These are phyloP conservation scores for Aegilops sharonensis DNA, from an alignment of 176 grass and related monocot species.

Conservation along the genomic window DNA sequence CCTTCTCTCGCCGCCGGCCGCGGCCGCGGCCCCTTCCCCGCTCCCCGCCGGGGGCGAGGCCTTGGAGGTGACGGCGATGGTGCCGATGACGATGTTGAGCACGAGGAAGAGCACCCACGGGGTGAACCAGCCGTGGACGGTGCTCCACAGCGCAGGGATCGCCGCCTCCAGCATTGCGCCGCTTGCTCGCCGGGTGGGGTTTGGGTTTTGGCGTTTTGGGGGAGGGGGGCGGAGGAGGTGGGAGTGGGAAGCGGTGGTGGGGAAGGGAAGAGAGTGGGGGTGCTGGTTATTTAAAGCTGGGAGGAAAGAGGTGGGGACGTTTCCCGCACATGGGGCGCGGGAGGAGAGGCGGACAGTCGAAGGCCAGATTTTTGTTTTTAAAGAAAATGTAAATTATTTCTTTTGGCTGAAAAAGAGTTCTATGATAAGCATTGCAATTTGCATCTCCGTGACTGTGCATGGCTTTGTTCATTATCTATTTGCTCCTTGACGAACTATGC, in stretches of 20 bases:
- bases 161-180: slow-evolving; percentile 53
- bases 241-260: neutral
- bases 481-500: too few species aligned
- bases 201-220: slow-evolving; percentile 23
- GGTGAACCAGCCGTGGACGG: slow-evolving; percentile 74
- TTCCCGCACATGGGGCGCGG: slow-evolving; percentile 32
- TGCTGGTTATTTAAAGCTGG: slow-evolving; percentile 35
- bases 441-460: too few species aligned
- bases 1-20: neutral
- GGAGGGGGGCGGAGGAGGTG: neutral
- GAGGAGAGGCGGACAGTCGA: neutral
- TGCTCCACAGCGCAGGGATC: slow-evolving; percentile 57
- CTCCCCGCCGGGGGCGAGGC: neutral
- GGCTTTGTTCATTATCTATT: too few species aligned
- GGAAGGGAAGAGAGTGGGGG: neutral
- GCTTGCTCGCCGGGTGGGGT: neutral
- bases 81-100: slow-evolving; percentile 93
- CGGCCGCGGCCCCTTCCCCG: neutral
- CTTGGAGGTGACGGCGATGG: slow-evolving; percentile 92
- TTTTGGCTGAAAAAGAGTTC: neutral
- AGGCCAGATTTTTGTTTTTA: neutral
- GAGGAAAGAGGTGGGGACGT: slow-evolving; percentile 2
- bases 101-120: slow-evolving; percentile 79
- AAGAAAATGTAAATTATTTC: neutral
- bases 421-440: neutral